Evolutionary conservation across 2,329 filamentous ascomycete species (phyloP), one percentile per base, ranked within the genome.

Genomic region (Trichoderma sp.): DNA sequence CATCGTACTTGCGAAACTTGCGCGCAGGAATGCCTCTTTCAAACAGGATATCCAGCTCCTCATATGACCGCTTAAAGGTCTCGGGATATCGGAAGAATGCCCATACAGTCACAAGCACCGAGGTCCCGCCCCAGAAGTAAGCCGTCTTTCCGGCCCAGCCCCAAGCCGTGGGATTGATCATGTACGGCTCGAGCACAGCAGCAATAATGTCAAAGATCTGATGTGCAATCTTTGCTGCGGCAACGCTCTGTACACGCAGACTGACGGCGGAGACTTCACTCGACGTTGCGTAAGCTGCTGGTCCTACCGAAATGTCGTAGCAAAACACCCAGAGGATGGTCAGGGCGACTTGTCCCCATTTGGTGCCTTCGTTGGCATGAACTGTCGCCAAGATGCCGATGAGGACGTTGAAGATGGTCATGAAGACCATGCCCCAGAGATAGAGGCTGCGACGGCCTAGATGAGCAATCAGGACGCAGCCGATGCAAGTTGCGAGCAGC

Each of bases 231-330:
- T 83, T 77, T 1, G 82, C 81, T 56, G 86, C 74, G 3, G 84
- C 82, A 14, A 85, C 81, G 1, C 83, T 84, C 75, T 85, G 85
- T 34, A 80, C 78, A 67, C 83, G 81, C 44, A 86, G 79, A 9
- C 84, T 78, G 0, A 81, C 82, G 0, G 83, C 84, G 0, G 83
- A 83, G 4, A 82, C 78, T 68, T 86, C 84, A 0, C 83, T 79
- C 12, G 85, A 70, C 30, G 86, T 74, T 1, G 79, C 78, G 71
- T 85, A 86, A 5, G 81, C 81, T 7, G 85, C 79, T 0, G 84
- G 83, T 0, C 84, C 85, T 14, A 86, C 78, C 1, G 82, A 82
- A 63, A 82, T 78, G 74, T 83, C 82, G 72, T 86, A 63, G 2
- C 47, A 51, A 26, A 51, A 51, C 14, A 63, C 60, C 60, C 60